Evolutionary conservation across 768 basidiomycete genomes (phyloP), one percentile per base, ranked within the genome.

Genomic region (Coprinellus micaceus): DNA sequence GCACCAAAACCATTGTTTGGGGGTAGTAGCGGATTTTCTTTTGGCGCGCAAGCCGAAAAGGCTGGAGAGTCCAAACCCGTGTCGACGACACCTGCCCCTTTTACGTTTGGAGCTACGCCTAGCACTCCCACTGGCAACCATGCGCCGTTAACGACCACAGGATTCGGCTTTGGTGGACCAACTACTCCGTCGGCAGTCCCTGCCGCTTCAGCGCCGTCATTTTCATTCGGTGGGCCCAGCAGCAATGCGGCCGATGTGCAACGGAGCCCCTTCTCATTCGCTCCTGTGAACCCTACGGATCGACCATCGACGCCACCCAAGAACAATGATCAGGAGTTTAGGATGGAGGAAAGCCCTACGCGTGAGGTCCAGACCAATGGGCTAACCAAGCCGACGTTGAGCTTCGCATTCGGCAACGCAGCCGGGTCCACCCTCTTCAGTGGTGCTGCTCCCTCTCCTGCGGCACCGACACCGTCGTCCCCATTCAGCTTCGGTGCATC

Each of bases 301-400:
- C 75, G 85, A 21, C 77, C 87, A n/a, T 70, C 74, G 4, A 89
- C 88, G 0, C 87, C 88, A 10, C 89, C 89, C 3, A 78, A 73
- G 63, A 82, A 76, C 55, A 74, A 75, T 30, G 85, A 84, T 44
- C 79, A 84, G 48, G 89, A 89, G 57, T 81, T 87, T 60, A 81
- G 71, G 54, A 91, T 91, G 89, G 89, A 91, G 39, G 89, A 91
- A 69, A 91, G 89, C 61, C 89, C 89, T 1, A 83, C 81, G 2
- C 77, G 88, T 57, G 85, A 86, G 9, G 71, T 82, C 63, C 79
- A 80, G 47, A 60, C 71, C 22, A 81, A 77, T 58, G 71, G 71
- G 15, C 67, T 60, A 39, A 72, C 72, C 54, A 71, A 72, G 44
- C 74, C 79, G 19, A 72, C 74, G 3, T 68, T 77, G 11, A 73